Evolutionary conservation across 768 basidiomycete species (phyloP).

Genomic region (Mycena metata): DNA sequence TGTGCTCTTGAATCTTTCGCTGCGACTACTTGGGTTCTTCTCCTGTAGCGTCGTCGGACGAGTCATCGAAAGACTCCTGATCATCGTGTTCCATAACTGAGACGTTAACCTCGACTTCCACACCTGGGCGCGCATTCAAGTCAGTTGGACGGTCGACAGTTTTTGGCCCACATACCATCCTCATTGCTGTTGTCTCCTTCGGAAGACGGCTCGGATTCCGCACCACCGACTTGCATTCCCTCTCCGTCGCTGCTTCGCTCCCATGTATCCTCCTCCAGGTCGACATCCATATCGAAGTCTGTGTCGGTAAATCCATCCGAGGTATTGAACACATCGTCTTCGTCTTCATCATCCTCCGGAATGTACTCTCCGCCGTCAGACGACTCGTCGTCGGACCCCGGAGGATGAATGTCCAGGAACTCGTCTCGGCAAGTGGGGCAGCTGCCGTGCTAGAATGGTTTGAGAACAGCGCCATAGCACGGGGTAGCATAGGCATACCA

Average conservation of each 20-base stretch:
- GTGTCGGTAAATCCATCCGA: constrained; percentile 56
- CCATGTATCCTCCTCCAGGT: constrained; percentile 34
- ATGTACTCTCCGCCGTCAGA: constrained; percentile 78
- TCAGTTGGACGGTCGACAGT: neutral
- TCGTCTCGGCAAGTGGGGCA: constrained; percentile 76
- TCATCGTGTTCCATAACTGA: constrained; percentile 18
- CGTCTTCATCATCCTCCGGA: constrained; percentile 66
- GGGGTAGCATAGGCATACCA: constrained; percentile 53
- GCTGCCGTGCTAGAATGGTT: constrained; percentile 69
- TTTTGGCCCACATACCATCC: constrained; percentile 24
- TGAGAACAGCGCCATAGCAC: neutral
- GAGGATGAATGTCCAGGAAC: constrained; percentile 68
- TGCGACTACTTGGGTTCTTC: constrained; percentile 35
- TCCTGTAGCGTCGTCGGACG: constrained; percentile 28
- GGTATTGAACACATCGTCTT: constrained; percentile 49
- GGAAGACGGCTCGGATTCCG: constrained; percentile 31
- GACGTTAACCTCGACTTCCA: constrained; percentile 25
- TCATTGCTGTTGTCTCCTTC: constrained; percentile 39
- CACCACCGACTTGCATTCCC: constrained; percentile 33
- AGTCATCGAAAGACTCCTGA: constrained; percentile 23
- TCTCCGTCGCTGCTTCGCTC: constrained; percentile 42
- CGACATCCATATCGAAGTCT: constrained; percentile 56
- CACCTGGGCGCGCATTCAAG: neutral
- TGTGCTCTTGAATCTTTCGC: neutral
- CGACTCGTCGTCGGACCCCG: constrained; percentile 72